Evolutionary conservation across 257 asterid genomes (phyloP).

Genomic region (Solanum sitiens): DNA sequence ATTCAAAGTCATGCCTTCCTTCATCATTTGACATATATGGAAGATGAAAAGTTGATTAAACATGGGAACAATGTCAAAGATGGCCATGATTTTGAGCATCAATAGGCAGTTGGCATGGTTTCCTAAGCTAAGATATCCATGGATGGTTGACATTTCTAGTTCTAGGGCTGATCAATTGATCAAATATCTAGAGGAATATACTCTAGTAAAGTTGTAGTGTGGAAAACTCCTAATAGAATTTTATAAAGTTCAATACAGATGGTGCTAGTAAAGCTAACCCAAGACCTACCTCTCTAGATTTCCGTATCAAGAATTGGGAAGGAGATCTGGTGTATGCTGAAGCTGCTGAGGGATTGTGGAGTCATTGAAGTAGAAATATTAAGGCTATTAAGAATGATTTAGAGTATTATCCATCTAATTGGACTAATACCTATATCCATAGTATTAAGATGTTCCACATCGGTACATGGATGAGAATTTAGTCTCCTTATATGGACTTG

Average conservation of each 20-base stretch:
- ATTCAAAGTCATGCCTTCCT: neutral
- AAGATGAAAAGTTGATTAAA: neutral
- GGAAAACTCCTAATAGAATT: neutral
- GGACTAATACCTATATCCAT: neutral
- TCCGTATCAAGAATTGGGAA: neutral
- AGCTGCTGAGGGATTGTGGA: neutral
- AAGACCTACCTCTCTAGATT: neutral
- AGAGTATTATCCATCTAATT: too few species aligned
- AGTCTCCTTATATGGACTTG: too few species aligned
- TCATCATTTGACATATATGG: neutral
- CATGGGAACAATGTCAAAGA: neutral
- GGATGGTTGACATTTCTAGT: neutral
- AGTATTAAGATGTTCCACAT: too few species aligned
- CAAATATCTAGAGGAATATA: neutral
- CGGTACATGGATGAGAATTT: too few species aligned
- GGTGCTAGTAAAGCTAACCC: neutral
- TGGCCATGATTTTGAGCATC: neutral
- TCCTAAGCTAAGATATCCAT: neutral
- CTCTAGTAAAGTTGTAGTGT: neutral
- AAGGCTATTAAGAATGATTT: neutral
- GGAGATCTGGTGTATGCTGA: neutral
- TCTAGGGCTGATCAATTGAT: neutral
- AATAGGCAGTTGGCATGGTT: neutral
- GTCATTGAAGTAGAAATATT: neutral
- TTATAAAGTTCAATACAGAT: neutral